Evolutionary conservation across 768 basidiomycete species (phyloP), one percentile per base, ranked within the genome.

Genomic region (Phylloporus sp.): DNA sequence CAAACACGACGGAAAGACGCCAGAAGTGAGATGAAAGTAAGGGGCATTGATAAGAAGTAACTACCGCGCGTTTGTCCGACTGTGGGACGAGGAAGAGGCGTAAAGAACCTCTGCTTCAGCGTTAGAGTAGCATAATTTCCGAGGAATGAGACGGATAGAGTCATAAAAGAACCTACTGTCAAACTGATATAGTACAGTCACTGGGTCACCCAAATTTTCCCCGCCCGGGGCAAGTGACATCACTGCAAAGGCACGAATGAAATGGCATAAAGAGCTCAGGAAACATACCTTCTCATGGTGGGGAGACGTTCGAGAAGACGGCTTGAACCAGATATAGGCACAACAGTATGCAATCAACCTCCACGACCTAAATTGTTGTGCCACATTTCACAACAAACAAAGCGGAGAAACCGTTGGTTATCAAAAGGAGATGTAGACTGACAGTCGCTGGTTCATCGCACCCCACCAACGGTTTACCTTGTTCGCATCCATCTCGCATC

Each of bases 321-420:
- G 23, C 23, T 45, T 24, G 51, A 47, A 41, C 59, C 58, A 34
- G 31, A 52, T 54, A 60, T 54, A 50, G 60, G 47, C 41, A 63
- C 60, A 60, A 66, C 64, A 24, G 49, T 29, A 46, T 44, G 50
- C 48, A 49, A 40, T 35, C 48, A 54, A 52, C 31, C 40, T 57
- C 63, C 65, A 62, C 55, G 52, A 51, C 39, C 38, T 42, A 38
- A 42, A 49, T 24, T 58, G 50, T 50, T 45, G 47, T 55, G 42
- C 43, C 52, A 65, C 61, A 59, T 56, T 65, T 63, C 65, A 63
- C 66, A 65, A 65, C 61, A 68, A 66, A 67, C 65, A 66, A 66
- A 53, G 56, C 52, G 54, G 56, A 52, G 58, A 47, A 40, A 49
- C 43, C 23, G 50, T 4, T 28, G 26, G 52, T 59, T 43, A 45